Evolutionary conservation across 345 rosid species (phyloP), one percentile per base, ranked within the genome.

Genomic region (Salix koriyanagi): DNA sequence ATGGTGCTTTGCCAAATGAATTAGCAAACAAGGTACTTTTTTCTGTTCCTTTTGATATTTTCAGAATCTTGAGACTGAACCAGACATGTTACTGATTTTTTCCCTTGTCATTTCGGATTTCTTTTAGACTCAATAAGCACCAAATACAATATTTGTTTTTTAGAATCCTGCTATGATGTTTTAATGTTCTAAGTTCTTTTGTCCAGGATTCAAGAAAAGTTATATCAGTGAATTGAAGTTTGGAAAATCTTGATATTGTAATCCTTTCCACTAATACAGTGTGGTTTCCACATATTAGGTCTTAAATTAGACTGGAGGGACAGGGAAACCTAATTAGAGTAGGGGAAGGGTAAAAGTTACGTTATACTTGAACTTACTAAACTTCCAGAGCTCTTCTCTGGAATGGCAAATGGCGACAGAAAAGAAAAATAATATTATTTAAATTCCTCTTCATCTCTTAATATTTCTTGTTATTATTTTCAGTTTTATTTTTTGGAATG

Each of bases 1-100:
- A 81, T 70, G 72, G 68, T 56, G 48, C 39, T 34, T 69, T 71
- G 60, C 74, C 68, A 72, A 78, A 76, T 56, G 75, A 75, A 50
- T 62, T 62, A 69, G 76, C 83, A 30, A 79, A 83, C 65, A 86
- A 82, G 90, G 93, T 89, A 78, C 37, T 39, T 15, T 28, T 61
- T 19, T 28, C 41, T 12, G 30, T 5, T 26, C 19, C 23, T 30
- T 68, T 50, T 75, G 52, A 60, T 34, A 68, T 14, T 56, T 77
- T 42, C 23, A 61, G 28, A 30, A 25, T 70, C 37, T 6, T 60
- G n/a, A n/a, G 68, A 56, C 71, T 71, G 62, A 70, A 42, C 5
- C 60, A 39, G 36, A n/a, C 23, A 60, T 67, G n/a, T 60, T 10
- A 26, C 1, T 69, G 56, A 50, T 69, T 44, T 52, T 56, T 66